Percentiles rank a stretch among this genome's conserved stretches.
Evolutionary conservation across 495 filamentous ascomycete species (phyloP).

Genomic region (Xanthoparmelia taractica): DNA sequence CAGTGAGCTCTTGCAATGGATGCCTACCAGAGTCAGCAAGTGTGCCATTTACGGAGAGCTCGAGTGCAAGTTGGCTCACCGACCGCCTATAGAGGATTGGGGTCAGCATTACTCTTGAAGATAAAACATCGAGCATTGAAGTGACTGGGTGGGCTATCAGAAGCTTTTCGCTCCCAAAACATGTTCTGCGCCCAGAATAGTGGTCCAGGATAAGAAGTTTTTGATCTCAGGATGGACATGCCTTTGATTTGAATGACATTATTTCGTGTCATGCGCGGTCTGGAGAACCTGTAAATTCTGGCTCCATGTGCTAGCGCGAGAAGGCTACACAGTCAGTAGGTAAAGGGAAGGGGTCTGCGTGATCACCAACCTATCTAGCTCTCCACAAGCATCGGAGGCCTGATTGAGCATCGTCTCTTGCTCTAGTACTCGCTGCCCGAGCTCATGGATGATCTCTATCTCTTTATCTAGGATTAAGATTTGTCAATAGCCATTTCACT

Average conservation of each 20-base stretch:
- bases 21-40: conserved; percentile 45
- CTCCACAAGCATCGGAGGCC: conserved; percentile 71
- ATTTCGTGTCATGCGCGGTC: conserved; percentile 59
- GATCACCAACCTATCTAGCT: conserved; percentile 60
- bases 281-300: conserved; percentile 59
- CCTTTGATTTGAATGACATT: conserved; percentile 70
- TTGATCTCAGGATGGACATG: neutral
- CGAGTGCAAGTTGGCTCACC: conserved; percentile 38
- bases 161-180: neutral
- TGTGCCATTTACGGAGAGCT: neutral
- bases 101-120: neutral
- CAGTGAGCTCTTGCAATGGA: conserved; percentile 80
- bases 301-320: conserved; percentile 76
- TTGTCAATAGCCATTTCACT: conserved; percentile 8
- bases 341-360: neutral
- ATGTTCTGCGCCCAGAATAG: no score
- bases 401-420: conserved; percentile 58
- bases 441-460: conserved; percentile 77
- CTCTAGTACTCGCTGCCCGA: conserved; percentile 63
- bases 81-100: conserved; percentile 40
- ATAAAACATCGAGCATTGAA: neutral
- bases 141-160: neutral
- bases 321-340: conserved; percentile 50
- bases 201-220: neutral
- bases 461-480: conserved; percentile 61